Conservation (phyloP, 441 rosid species). For the Populus trichocarpa region DNA sequence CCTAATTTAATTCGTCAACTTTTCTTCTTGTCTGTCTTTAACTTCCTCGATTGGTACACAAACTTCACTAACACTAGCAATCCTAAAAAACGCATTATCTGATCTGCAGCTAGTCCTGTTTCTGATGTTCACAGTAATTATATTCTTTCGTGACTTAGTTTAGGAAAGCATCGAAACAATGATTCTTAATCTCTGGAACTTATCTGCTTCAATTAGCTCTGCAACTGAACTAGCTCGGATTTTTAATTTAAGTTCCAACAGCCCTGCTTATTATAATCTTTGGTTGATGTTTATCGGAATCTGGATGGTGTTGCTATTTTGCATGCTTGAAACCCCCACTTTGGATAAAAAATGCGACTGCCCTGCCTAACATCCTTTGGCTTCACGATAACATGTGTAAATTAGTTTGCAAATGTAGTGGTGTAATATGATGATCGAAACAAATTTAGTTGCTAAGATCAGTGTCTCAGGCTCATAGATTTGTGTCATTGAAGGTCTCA, state of each 20-base stretch:
- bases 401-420: background rate
- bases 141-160: background rate
- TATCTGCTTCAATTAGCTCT: background rate
- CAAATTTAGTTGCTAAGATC: background rate
- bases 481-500: constrained; percentile 15
- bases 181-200: background rate
- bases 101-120: background rate
- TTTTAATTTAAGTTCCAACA: no score
- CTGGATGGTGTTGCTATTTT: background rate
- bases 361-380: background rate
- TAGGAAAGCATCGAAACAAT: background rate
- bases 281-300: background rate
- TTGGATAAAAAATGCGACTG: background rate
- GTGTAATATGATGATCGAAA: no score
- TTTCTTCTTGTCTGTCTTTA: background rate
- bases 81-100: no score
- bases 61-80: no score
- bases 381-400: background rate
- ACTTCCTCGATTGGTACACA: no score
- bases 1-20: no score
- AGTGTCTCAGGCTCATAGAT: background rate
- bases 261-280: no score
- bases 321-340: background rate
- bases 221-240: background rate
- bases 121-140: background rate